A percentile compares a stretch with the other conserved stretches of the same genome.
phyloP scores from a whole-genome alignment of 257 asterid genomes.

The Fraxinus anomala region DNA sequence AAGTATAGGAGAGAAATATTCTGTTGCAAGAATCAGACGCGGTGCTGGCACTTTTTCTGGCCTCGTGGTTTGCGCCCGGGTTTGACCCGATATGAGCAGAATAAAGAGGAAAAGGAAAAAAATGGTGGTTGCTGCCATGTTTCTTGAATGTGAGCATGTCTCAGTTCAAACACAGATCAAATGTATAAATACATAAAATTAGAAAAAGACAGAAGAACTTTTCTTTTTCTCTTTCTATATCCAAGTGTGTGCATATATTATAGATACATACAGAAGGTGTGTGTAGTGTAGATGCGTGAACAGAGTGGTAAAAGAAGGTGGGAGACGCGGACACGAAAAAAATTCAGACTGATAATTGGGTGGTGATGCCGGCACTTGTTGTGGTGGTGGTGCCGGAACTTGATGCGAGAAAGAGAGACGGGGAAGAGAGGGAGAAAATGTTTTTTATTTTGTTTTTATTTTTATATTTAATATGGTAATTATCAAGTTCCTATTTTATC shows the following conservation, averaged over 20 bases:
- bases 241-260: conserved; percentile 21
- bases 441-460: too few relatives aligned
- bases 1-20: conserved; percentile 54
- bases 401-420: too few relatives aligned
- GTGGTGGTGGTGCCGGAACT: too few relatives aligned
- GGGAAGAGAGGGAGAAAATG: too few relatives aligned
- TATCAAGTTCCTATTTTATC: too few relatives aligned
- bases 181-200: not conserved
- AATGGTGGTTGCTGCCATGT: conserved; percentile 35
- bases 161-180: conserved; percentile 31
- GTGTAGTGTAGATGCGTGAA: conserved; percentile 7
- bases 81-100: conserved; percentile 23
- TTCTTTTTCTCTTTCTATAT: not conserved
- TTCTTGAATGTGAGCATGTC: conserved; percentile 21
- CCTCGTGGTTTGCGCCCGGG: conserved; percentile 38
- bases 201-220: conserved; percentile 6
- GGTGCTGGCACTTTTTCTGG: conserved; percentile 46
- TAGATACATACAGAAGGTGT: conserved; percentile 5
- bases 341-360: too few relatives aligned
- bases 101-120: conserved; percentile 17
- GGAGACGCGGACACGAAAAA: conserved; percentile 49
- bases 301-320: conserved; percentile 15
- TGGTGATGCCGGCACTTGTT: too few relatives aligned
- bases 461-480: too few relatives aligned
- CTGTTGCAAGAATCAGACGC: conserved; percentile 65